Evolutionary conservation across 148 eudicot genomes (phyloP).

Genomic region (Talinum fruticosum): DNA sequence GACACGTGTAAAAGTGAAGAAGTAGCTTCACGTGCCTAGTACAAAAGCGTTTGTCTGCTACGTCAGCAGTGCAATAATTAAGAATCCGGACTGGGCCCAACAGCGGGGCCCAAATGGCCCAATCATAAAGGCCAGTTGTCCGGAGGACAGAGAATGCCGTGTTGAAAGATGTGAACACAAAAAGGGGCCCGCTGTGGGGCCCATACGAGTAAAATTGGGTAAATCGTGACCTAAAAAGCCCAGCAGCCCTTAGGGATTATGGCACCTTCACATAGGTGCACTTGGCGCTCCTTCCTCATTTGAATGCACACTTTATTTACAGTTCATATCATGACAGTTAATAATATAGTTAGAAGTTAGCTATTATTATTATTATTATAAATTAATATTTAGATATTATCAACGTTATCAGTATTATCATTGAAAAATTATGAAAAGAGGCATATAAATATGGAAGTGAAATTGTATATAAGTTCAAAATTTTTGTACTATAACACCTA

Average conservation of each 20-base stretch:
- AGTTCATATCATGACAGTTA: too few relatives aligned
- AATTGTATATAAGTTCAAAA: too few relatives aligned
- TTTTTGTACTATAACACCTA: too few relatives aligned
- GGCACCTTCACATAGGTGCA: neutral
- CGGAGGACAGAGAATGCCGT: neutral
- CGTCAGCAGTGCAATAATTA: constrained; percentile 5
- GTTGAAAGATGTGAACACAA: neutral
- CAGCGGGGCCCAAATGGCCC: neutral
- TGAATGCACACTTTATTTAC: neutral
- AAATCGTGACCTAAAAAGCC: neutral
- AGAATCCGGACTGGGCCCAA: neutral
- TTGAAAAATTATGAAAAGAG: too few relatives aligned
- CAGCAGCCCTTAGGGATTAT: neutral
- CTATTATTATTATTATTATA: too few relatives aligned
- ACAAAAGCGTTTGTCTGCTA: neutral
- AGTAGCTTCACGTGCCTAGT: constrained; percentile 1
- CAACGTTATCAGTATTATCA: too few relatives aligned
- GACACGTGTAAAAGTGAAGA: constrained; percentile 9
- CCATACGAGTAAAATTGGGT: neutral
- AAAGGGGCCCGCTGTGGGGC: neutral
- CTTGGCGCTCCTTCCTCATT: neutral
- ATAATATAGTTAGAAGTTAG: too few relatives aligned
- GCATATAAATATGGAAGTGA: too few relatives aligned
- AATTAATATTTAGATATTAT: too few relatives aligned
- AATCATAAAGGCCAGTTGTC: neutral